phyloP scores from a whole-genome alignment of 2,329 filamentous ascomycete species.

The Hypocreales sp. region DNA sequence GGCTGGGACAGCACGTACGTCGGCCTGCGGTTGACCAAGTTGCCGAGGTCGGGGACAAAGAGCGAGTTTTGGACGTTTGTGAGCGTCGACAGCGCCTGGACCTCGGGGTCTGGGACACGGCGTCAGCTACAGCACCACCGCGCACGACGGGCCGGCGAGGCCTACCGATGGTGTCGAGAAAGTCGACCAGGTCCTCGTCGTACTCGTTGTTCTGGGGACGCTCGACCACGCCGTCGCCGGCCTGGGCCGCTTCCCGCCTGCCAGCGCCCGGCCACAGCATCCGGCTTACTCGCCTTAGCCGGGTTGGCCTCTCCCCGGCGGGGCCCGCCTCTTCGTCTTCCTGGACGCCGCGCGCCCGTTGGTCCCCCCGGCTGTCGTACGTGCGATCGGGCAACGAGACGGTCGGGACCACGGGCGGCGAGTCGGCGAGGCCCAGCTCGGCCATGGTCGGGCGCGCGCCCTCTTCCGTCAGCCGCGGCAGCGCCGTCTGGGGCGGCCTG shows the following conservation, averaged over 20 bases:
- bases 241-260: slow-evolving; percentile 1
- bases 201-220: slow-evolving; percentile 16
- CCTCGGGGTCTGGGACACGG: slow-evolving; percentile 55
- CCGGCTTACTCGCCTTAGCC: slow-evolving; percentile 1
- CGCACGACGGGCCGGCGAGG: slow-evolving; percentile 1
- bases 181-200: slow-evolving; percentile 22
- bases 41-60: slow-evolving; percentile 69
- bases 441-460: slow-evolving; percentile 18
- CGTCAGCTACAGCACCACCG: slow-evolving; percentile 1
- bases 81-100: slow-evolving; percentile 66
- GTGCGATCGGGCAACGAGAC: slow-evolving; percentile 15
- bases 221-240: slow-evolving; percentile 3
- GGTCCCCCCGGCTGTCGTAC: too few relatives aligned
- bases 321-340: background rate
- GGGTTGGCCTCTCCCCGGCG: background rate
- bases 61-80: slow-evolving; percentile 86
- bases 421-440: slow-evolving; percentile 13
- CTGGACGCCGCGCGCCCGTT: slow-evolving; percentile 1
- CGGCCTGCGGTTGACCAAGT: slow-evolving; percentile 58
- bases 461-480: slow-evolving; percentile 24
- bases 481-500: slow-evolving; percentile 14
- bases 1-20: slow-evolving; percentile 57
- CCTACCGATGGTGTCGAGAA: slow-evolving; percentile 23
- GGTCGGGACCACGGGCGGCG: slow-evolving; percentile 7
- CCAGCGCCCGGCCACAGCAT: slow-evolving; percentile 1